These are phyloP conservation scores for Pleurotus giganteus DNA, from an alignment of 768 basidiomycete genomes.

Conservation along the genomic window DNA sequence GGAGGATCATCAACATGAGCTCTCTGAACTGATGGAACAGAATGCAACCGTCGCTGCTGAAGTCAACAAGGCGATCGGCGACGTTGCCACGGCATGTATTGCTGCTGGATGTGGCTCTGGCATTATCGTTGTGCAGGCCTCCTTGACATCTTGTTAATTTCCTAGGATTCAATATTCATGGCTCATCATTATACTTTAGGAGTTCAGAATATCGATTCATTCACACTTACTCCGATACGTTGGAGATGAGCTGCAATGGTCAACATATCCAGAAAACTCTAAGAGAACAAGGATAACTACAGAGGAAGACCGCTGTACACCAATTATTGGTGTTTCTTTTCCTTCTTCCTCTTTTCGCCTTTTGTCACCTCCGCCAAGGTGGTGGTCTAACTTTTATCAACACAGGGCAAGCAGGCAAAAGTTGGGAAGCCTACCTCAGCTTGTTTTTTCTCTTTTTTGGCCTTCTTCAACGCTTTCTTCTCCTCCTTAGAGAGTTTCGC, in stretches of 20 bases:
- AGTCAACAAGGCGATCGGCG: slow-evolving; percentile 81
- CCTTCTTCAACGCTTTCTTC: slow-evolving; percentile 82
- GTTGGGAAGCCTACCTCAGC: slow-evolving; percentile 31
- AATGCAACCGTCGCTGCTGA: slow-evolving; percentile 56
- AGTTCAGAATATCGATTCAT: no score
- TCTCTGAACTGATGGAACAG: slow-evolving; percentile 60
- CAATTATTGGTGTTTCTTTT: slow-evolving; percentile 61
- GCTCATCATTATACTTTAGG: no score
- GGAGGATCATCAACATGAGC: slow-evolving; percentile 70
- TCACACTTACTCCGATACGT: no score
- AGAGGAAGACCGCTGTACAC: no score
- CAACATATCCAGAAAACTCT: no score
- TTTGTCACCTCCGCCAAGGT: slow-evolving; percentile 34
- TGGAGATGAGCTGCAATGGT: no score
- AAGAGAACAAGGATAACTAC: no score
- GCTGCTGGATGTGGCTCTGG: slow-evolving; percentile 56
- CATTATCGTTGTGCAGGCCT: slow-evolving; percentile 68
- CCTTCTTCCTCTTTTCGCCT: slow-evolving; percentile 39
- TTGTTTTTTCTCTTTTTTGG: slow-evolving; percentile 56
- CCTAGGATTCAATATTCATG: background rate
- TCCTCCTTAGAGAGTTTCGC: slow-evolving; percentile 80
- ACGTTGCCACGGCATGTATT: slow-evolving; percentile 77
- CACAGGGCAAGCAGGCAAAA: background rate
- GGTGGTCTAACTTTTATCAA: slow-evolving; percentile 18
- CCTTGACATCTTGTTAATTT: slow-evolving; percentile 12